A percentile compares a stretch with the other conserved stretches of the same genome.
Conservation (phyloP, 228 moss, liverwort and hornwort genomes). For the Sphagnum magellanicum region DNA sequence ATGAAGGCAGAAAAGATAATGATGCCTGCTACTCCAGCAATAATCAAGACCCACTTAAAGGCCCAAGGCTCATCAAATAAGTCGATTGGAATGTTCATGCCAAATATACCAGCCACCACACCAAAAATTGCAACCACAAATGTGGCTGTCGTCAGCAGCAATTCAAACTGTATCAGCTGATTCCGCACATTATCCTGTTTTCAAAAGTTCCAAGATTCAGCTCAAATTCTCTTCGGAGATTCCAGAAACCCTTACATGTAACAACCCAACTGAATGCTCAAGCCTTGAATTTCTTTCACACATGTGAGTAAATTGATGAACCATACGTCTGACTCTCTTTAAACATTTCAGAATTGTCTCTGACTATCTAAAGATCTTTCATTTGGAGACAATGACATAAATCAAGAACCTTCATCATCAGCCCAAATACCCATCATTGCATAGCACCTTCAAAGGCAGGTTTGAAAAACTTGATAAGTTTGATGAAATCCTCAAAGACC, state of each 20-base stretch:
- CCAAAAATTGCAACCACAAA: slow-evolving; percentile 89
- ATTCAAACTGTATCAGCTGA: slow-evolving; percentile 95
- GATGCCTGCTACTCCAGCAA: slow-evolving; percentile 56
- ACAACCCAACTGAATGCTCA: not conserved
- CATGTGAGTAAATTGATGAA: not conserved
- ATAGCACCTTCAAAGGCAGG: not conserved
- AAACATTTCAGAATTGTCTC: not conserved
- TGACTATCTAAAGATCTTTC: not conserved
- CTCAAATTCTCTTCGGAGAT: not conserved
- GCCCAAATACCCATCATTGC: not conserved
- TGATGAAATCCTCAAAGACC: not conserved
- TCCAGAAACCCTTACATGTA: not conserved
- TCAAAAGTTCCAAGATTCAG: slow-evolving; percentile 6
- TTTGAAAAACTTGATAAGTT: not conserved
- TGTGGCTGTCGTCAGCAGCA: slow-evolving; percentile 85
- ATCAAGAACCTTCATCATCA: not conserved
- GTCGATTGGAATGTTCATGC: slow-evolving; percentile 86
- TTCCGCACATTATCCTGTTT: slow-evolving; percentile 91
- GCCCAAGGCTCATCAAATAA: slow-evolving; percentile 84
- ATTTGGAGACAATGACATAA: not conserved
- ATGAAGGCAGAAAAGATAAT: slow-evolving; percentile 60
- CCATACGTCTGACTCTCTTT: too few relatives aligned
- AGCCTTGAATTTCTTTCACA: not conserved
- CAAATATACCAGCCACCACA: slow-evolving; percentile 90
- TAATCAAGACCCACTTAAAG: slow-evolving; percentile 90